These are phyloP conservation scores for Xerocomellus intermedius DNA, from an alignment of 768 basidiomycete genomes.

Conservation along the genomic window DNA sequence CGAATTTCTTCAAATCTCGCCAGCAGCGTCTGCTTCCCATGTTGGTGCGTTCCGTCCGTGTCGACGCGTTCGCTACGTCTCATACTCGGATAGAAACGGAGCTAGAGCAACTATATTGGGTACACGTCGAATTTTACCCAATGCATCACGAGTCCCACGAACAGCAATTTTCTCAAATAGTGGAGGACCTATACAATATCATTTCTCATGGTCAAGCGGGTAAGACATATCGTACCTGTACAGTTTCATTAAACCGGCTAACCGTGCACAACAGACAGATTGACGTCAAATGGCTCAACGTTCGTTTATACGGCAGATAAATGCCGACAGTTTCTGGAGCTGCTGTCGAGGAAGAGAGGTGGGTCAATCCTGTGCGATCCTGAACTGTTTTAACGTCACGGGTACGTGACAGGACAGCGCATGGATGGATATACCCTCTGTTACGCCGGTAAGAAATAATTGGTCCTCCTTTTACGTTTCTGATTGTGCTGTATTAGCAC, in stretches of 20 bases:
- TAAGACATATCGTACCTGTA: constrained; percentile 23
- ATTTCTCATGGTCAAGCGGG: constrained; percentile 58
- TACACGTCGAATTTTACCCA: constrained; percentile 61
- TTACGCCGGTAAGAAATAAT: constrained; percentile 38
- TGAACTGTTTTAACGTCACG: neutral
- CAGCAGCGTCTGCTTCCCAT: constrained; percentile 50
- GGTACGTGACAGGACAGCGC: constrained; percentile 28
- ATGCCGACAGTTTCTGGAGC: constrained; percentile 47
- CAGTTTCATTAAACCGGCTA: neutral
- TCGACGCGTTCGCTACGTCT: constrained; percentile 1
- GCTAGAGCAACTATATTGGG: constrained; percentile 57
- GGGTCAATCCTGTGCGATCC: constrained; percentile 2
- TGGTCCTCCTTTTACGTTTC: neutral
- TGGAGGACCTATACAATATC: constrained; percentile 52
- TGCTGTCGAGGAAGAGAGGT: constrained; percentile 48
- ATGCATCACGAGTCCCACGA: constrained; percentile 46
- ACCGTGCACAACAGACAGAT: constrained; percentile 42
- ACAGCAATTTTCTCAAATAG: constrained; percentile 31
- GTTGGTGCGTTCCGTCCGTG: constrained; percentile 41
- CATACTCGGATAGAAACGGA: constrained; percentile 37
- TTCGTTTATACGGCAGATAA: constrained; percentile 53
- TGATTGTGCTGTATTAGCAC: constrained; percentile 33
- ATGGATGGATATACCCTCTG: constrained; percentile 46
- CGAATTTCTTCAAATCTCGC: constrained; percentile 41
- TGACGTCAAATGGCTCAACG: constrained; percentile 59